Evolutionary conservation across 768 basidiomycete species (phyloP).

Genomic region (Lactarius vividus): DNA sequence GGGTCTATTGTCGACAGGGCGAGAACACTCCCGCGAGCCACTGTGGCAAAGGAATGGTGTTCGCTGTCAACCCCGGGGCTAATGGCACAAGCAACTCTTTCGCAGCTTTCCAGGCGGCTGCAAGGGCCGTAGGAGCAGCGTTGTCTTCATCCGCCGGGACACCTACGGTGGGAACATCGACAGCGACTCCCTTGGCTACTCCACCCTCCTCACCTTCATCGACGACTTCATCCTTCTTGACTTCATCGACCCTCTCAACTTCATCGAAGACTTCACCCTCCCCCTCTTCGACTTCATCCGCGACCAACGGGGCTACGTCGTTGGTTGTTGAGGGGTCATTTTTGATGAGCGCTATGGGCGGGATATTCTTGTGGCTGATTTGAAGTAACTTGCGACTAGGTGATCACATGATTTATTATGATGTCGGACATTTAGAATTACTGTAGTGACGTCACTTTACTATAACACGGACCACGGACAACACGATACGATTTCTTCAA

Average conservation of each 20-base stretch:
- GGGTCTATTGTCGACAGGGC: conserved; percentile 32
- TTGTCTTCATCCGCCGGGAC: background rate
- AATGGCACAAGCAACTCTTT: conserved; percentile 8
- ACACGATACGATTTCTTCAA: too few species aligned
- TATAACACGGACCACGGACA: too few species aligned
- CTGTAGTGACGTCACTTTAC: too few species aligned
- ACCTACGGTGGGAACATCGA: too few species aligned
- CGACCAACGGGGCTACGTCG: background rate
- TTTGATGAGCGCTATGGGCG: conserved; percentile 32
- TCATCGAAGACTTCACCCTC: conserved; percentile 33
- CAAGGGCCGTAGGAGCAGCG: conserved; percentile 4
- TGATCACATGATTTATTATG: background rate
- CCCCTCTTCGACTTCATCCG: conserved; percentile 23
- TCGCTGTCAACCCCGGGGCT: conserved; percentile 31
- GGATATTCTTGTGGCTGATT: conserved; percentile 34
- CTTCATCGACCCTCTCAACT: conserved; percentile 29
- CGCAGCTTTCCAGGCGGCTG: conserved; percentile 6
- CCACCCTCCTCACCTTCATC: conserved; percentile 32
- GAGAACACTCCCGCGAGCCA: conserved; percentile 21
- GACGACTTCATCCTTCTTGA: conserved; percentile 32
- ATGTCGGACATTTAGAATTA: too few species aligned
- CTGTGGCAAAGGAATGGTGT: conserved; percentile 34
- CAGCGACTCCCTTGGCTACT: too few species aligned
- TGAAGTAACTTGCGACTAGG: background rate
- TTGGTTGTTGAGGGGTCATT: conserved; percentile 28